Base-by-base conservation (phyloP, 768 basidiomycete genomes). In the Suillus cothurnatus region DNA sequence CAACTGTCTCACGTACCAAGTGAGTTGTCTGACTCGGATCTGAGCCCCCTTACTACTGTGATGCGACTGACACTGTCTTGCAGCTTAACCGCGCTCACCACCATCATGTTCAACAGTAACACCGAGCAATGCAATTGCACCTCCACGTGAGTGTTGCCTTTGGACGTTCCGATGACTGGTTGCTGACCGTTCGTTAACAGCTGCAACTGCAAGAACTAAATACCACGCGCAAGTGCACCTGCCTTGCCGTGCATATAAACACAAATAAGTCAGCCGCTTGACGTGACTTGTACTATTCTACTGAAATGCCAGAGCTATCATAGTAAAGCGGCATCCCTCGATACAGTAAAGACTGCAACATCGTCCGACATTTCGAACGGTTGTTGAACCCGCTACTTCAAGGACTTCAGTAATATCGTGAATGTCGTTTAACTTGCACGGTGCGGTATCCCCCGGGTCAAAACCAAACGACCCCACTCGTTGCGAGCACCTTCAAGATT, bases 171-270 rank as follows among this genome's bases (percentile, higher is more conserved):
- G 23, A 14, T 9, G 19, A 19, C 26, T 26, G 14, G 49, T 26
- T 28, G 23, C 12, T 49, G 47, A 49, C 23, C 15, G 14, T 23
- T 23, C 6, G 47, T 8, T 23, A 41, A 45, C 9, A 64, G 63
- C 21, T 64, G 63, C 63, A 43, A 26, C 47, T 64, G 63, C 63
- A 23, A 43, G 41, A 43, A n/a, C 47, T 49, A 49, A 49, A 14
- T 23, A n/a, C n/a, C n/a, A 49, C 23, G 47, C 12, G 47, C 49
- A 50, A 28, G 26, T 26, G 14, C 49, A 26, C 8, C 6, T 19
- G 41, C 41, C 41, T 43, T 43, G 41, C 19, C 41, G 41, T 17
- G 26, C 28, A 15, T 50, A 38, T 38, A 38, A 38, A 15, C 14
- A 39, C 6, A 52, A 52, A 31, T 4, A 31, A 31, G 19, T 52